A percentile compares a stretch with the other conserved stretches of the same genome.
Evolutionary conservation across 2,329 filamentous ascomycete genomes (phyloP).

Genomic region (Fusarium equiseti): DNA sequence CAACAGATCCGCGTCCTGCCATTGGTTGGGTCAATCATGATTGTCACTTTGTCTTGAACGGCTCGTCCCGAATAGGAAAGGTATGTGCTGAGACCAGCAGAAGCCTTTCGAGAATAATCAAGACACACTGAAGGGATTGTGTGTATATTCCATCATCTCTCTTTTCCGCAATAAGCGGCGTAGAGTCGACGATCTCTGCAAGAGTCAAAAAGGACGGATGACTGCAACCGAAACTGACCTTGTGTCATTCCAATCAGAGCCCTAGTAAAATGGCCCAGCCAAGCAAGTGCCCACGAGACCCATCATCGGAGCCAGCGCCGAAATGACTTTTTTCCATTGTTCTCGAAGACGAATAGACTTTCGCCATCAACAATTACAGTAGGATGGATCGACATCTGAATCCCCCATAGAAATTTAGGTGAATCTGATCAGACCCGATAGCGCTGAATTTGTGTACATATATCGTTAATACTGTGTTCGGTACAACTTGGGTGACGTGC

Average conservation of each 20-base stretch:
- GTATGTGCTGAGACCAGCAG: conserved; percentile 5
- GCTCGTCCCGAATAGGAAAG: conserved; percentile 26
- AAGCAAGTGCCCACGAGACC: not conserved
- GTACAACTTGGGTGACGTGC: conserved; percentile 4
- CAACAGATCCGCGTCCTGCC: conserved; percentile 21
- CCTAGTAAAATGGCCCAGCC: conserved; percentile 1
- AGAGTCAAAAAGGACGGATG: conserved; percentile 15
- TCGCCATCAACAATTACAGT: conserved; percentile 4
- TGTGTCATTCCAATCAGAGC: conserved; percentile 32
- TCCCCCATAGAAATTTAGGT: conserved; percentile 3
- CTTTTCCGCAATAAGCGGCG: conserved; percentile 4
- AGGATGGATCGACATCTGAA: not conserved
- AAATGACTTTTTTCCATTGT: conserved; percentile 12
- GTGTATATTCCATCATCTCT: not conserved
- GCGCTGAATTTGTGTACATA: not conserved
- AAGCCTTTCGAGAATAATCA: conserved; percentile 4
- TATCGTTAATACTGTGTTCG: not conserved
- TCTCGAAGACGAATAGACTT: conserved; percentile 23
- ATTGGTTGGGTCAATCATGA: conserved; percentile 19
- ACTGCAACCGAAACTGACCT: conserved; percentile 30
- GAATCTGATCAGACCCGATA: not conserved
- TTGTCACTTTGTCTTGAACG: conserved; percentile 15
- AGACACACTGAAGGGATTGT: not conserved
- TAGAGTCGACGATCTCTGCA: not conserved
- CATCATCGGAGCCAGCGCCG: conserved; percentile 6